phyloP scores from a whole-genome alignment of 1,284 basidiomycete species.

The Malassezia sympodialis region DNA sequence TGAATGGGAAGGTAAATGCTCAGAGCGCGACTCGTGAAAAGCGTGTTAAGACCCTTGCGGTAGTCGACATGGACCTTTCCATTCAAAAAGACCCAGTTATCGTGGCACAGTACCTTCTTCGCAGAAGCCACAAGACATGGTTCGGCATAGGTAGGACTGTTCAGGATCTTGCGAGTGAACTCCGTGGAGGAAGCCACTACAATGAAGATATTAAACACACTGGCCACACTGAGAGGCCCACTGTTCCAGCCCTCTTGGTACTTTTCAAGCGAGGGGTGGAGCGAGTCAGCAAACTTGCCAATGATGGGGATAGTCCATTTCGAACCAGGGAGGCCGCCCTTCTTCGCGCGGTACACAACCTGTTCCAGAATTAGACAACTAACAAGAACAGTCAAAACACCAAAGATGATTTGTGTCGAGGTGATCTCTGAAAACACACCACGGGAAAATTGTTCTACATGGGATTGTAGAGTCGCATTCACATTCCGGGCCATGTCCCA shows the following conservation, averaged over 20 bases:
- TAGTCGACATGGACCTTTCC: conserved; percentile 91
- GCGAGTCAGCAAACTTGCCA: conserved; percentile 46
- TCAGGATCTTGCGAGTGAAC: conserved; percentile 45
- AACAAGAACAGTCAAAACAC: conserved; percentile 24
- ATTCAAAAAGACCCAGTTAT: conserved; percentile 97
- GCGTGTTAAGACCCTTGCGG: conserved; percentile 75
- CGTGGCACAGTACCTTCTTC: conserved; percentile 71
- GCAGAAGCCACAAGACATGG: conserved; percentile 89
- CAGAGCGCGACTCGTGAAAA: conserved; percentile 66
- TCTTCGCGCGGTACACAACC: conserved; percentile 23
- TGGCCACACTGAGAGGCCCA: conserved; percentile 45
- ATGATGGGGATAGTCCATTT: conserved; percentile 47
- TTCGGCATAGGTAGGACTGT: conserved; percentile 44
- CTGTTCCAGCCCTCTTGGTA: conserved; percentile 46
- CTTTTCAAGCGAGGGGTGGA: conserved; percentile 43
- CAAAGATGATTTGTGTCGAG: conserved; percentile 21
- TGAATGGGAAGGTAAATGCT: conserved; percentile 81
- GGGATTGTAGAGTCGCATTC: neutral
- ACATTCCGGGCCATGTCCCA: neutral
- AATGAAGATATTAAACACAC: conserved; percentile 47
- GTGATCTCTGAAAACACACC: conserved; percentile 1
- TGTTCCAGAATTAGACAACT: conserved; percentile 24
- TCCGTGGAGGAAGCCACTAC: conserved; percentile 46
- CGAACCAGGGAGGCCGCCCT: conserved; percentile 38
- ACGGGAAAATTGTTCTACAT: neutral